Percentiles rank a stretch among this genome's conserved stretches.
phyloP scores from a whole-genome alignment of 2,329 filamentous ascomycete species.

The Leptographium lundbergii region DNA sequence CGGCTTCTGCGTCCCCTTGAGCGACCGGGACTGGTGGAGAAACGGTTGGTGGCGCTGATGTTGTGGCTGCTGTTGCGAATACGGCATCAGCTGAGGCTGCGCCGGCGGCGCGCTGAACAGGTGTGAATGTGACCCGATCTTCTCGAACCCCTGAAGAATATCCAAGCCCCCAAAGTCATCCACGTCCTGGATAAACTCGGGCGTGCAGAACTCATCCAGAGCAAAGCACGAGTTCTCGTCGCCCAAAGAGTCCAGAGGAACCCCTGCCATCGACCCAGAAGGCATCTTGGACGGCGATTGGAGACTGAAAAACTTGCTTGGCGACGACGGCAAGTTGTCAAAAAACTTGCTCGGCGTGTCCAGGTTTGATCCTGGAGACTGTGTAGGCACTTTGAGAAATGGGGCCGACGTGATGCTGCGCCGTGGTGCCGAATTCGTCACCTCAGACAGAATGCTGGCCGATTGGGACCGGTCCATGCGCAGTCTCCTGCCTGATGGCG shows the following conservation, averaged over 20 bases:
- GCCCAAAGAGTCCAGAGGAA: slow-evolving; percentile 14
- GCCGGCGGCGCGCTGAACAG: slow-evolving; percentile 13
- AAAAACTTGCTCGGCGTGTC: slow-evolving; percentile 48
- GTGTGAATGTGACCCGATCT: slow-evolving; percentile 45
- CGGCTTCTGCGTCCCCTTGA: slow-evolving; percentile 19
- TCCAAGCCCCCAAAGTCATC: slow-evolving; percentile 51
- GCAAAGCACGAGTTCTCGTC: slow-evolving; percentile 30
- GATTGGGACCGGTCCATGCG: slow-evolving; percentile 53
- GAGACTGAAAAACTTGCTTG: slow-evolving; percentile 34
- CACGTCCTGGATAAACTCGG: slow-evolving; percentile 45
- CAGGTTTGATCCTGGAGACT: slow-evolving; percentile 22
- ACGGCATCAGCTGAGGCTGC: slow-evolving; percentile 19
- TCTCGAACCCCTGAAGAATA: slow-evolving; percentile 63
- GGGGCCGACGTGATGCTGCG: slow-evolving; percentile 39
- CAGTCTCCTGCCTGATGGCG: slow-evolving; percentile 39
- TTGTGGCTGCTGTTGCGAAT: slow-evolving; percentile 21
- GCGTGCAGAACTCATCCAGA: slow-evolving; percentile 38
- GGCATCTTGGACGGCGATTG: slow-evolving; percentile 25
- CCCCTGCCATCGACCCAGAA: neutral
- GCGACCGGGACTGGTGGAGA: neutral
- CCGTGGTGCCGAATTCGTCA: slow-evolving; percentile 39
- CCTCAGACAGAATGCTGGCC: slow-evolving; percentile 47
- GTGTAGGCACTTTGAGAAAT: slow-evolving; percentile 33
- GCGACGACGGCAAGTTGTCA: slow-evolving; percentile 42
- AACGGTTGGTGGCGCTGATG: slow-evolving; percentile 8